Evolutionary conservation across 345 rosid species (phyloP).

Genomic region (Eucalyptus melliodora): DNA sequence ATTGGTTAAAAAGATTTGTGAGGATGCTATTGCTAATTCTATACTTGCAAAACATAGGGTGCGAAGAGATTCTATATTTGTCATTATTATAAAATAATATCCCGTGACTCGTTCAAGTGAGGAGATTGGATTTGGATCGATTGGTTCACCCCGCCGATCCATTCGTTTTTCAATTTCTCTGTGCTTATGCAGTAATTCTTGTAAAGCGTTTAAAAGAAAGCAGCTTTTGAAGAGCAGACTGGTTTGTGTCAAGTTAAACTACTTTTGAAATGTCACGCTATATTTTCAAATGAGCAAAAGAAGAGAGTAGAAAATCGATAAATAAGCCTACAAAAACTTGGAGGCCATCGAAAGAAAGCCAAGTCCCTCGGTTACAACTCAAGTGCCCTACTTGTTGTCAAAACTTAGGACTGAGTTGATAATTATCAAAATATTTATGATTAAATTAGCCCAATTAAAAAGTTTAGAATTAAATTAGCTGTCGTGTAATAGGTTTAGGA

Average conservation of each 20-base stretch:
- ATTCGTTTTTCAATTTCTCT: not conserved
- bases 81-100: not conserved
- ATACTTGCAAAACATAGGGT: not conserved
- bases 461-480: no score
- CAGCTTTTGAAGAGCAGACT: not conserved
- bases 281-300: not conserved
- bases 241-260: not conserved
- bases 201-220: not conserved
- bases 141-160: not conserved
- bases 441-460: no score
- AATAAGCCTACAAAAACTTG: not conserved
- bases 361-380: not conserved
- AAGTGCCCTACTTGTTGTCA: not conserved
- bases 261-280: not conserved
- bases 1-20: not conserved
- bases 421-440: no score
- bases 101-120: not conserved
- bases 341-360: not conserved
- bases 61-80: not conserved
- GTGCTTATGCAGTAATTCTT: not conserved
- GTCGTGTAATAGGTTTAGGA: fast-evolving
- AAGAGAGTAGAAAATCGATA: not conserved
- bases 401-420: not conserved
- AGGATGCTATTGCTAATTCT: not conserved
- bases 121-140: not conserved